Conservation (phyloP, 1,139 yeast species). For the Sugiyamaella pinicola region DNA sequence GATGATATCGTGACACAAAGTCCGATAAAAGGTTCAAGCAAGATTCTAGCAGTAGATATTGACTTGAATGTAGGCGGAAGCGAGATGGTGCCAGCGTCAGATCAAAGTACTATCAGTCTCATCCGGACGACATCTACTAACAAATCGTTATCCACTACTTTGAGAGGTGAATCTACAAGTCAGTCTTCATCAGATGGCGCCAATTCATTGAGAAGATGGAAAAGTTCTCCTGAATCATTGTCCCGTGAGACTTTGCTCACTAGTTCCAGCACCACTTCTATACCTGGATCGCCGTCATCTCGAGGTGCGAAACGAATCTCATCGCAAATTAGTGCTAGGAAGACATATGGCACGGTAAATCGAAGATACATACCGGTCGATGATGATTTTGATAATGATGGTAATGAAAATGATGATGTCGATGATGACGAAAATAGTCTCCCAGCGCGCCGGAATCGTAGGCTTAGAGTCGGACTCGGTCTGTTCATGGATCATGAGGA, state of each 20-base stretch:
- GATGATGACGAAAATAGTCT: not conserved
- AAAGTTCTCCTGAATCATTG: not conserved
- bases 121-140: not conserved
- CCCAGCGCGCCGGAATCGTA: not conserved
- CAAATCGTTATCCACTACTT: too few relatives aligned
- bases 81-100: not conserved
- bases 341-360: conserved; percentile 8
- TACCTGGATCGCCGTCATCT: conserved; percentile 2
- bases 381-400: not conserved
- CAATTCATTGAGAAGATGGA: not conserved
- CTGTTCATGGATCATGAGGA: not conserved
- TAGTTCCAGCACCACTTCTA: not conserved
- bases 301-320: conserved; percentile 9
- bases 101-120: not conserved
- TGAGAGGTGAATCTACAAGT: too few relatives aligned
- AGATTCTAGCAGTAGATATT: conserved; percentile 4
- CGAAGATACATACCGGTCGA: conserved; percentile 16
- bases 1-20: conserved; percentile 8
- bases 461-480: conserved; percentile 2
- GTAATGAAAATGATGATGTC: not conserved
- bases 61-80: not conserved
- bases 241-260: not conserved
- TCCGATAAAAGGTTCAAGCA: not conserved
- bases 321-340: conserved; percentile 1
- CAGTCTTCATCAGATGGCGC: not conserved